A percentile compares a stretch with the other conserved stretches of the same genome.
phyloP scores from a whole-genome alignment of 306 rosid species.

The Lablab purpureus region DNA sequence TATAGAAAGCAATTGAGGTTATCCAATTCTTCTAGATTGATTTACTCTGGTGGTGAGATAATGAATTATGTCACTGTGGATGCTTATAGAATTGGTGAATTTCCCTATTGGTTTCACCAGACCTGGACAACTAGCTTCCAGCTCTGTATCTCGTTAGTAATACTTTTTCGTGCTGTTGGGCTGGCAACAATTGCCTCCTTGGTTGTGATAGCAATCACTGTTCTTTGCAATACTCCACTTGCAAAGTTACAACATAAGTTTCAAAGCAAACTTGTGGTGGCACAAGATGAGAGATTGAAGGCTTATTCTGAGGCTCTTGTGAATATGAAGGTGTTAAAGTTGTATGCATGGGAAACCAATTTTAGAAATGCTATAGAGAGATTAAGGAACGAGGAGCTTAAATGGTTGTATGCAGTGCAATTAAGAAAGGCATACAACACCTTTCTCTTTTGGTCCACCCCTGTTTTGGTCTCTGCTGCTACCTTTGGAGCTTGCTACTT shows the following conservation, averaged over 20 bases:
- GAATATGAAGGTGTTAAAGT: conserved; percentile 73
- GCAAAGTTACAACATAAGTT: conserved; percentile 72
- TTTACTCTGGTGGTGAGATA: conserved; percentile 74
- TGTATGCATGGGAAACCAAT: conserved; percentile 79
- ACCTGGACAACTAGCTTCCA: conserved; percentile 78
- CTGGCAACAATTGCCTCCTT: conserved; percentile 71
- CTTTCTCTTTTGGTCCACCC: conserved; percentile 77
- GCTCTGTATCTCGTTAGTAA: conserved; percentile 56
- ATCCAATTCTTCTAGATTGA: conserved; percentile 61
- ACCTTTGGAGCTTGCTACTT: conserved; percentile 72
- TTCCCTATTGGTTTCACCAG: conserved; percentile 78
- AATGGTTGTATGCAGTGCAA: conserved; percentile 67
- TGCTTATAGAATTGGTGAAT: conserved; percentile 65
- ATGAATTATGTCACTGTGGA: conserved; percentile 62
- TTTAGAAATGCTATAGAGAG: conserved; percentile 62
- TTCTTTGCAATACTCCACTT: conserved; percentile 71
- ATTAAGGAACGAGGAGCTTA: conserved; percentile 62
- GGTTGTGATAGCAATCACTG: conserved; percentile 63
- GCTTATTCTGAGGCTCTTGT: conserved; percentile 67
- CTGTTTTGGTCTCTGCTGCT: conserved; percentile 71
- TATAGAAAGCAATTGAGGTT: conserved; percentile 54
- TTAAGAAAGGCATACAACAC: conserved; percentile 53
- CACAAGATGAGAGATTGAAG: conserved; percentile 73
- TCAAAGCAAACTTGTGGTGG: conserved; percentile 64
- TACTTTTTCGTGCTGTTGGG: conserved; percentile 68